These are phyloP conservation scores for Incumbomyces delicatus DNA, from an alignment of 2,329 filamentous ascomycete species.

Conservation along the genomic window DNA sequence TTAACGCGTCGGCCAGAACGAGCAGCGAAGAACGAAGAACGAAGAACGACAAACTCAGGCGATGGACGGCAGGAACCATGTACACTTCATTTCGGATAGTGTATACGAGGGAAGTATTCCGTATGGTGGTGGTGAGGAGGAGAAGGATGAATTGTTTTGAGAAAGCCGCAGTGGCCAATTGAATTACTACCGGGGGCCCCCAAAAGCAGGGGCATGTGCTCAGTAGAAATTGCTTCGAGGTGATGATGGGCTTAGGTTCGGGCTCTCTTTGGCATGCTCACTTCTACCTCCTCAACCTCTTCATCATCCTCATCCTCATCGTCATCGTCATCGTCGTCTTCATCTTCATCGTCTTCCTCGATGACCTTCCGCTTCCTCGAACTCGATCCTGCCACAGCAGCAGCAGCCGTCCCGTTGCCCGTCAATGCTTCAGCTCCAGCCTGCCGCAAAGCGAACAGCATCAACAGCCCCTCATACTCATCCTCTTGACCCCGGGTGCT, in stretches of 20 bases:
- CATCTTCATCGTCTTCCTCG: constrained; percentile 21
- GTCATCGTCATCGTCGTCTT: constrained; percentile 10
- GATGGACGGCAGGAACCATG: too few species aligned
- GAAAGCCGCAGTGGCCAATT: too few species aligned
- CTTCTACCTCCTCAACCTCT: constrained; percentile 7
- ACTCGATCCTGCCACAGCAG: constrained; percentile 16
- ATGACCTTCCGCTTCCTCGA: constrained; percentile 23
- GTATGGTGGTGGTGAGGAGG: too few species aligned
- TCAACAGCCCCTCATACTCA: constrained; percentile 49
- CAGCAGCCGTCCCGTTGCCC: constrained; percentile 13
- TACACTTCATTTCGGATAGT: too few species aligned
- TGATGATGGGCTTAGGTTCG: neutral
- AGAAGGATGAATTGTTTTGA: too few species aligned
- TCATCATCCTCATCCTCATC: constrained; percentile 18
- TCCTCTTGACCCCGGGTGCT: constrained; percentile 48
- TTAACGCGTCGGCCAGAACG: too few species aligned
- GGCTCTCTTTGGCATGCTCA: constrained; percentile 5
- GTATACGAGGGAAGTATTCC: too few species aligned
- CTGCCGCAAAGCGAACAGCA: constrained; percentile 27
- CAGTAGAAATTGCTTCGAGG: neutral
- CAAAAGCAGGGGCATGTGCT: neutral
- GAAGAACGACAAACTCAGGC: too few species aligned
- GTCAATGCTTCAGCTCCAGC: constrained; percentile 17
- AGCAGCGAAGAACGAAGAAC: too few species aligned
- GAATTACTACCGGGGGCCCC: too few species aligned